phyloP scores from a whole-genome alignment of 2,329 filamentous ascomycete species.

The Alternaria longipes region DNA sequence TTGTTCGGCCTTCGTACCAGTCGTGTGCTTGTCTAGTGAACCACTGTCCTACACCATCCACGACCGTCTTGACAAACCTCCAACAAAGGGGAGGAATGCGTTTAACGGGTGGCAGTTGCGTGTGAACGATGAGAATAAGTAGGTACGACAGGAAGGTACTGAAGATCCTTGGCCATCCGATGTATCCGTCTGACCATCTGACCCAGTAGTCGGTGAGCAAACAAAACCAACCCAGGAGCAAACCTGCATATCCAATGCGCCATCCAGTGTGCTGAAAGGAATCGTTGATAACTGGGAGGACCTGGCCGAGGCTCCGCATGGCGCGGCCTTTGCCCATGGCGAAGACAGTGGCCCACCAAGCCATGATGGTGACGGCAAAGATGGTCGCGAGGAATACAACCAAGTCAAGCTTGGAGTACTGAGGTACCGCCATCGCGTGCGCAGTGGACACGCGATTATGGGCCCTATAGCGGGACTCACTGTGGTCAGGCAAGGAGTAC shows the following conservation, averaged over 20 bases:
- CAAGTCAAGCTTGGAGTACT: constrained; percentile 7
- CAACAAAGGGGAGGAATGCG: background rate
- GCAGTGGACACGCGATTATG: background rate
- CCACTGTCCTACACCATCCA: background rate
- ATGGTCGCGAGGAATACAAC: background rate
- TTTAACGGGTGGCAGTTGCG: background rate
- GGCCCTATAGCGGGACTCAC: background rate
- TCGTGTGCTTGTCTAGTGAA: background rate
- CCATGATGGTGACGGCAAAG: background rate
- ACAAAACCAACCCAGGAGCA: background rate
- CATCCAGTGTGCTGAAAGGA: background rate
- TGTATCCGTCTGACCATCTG: background rate
- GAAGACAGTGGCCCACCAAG: background rate
- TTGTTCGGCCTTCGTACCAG: constrained; percentile 4
- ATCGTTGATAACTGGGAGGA: background rate
- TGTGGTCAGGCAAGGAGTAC: background rate
- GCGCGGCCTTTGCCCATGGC: background rate
- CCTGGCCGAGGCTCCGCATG: background rate
- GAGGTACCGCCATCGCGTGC: background rate
- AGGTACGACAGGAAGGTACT: background rate
- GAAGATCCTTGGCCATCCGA: background rate
- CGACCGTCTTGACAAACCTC: background rate
- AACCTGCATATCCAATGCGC: background rate
- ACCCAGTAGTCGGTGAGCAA: background rate
- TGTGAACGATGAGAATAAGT: background rate